A percentile compares a stretch with the other conserved stretches of the same genome.
phyloP scores from a whole-genome alignment of 306 rosid genomes.

The Ceratonia siliqua region DNA sequence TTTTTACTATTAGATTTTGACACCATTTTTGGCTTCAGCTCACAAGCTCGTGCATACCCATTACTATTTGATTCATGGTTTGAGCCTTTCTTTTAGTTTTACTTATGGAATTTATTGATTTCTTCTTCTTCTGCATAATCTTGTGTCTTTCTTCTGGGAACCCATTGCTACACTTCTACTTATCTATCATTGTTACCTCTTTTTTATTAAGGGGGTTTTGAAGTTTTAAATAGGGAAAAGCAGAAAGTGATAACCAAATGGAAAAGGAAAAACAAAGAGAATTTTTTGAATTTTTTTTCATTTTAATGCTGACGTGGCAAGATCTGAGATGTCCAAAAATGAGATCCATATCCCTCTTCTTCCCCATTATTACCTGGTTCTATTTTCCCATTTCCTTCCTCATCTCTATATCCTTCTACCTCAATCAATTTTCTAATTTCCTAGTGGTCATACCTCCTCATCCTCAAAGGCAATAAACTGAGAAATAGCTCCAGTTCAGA shows the following conservation, averaged over 20 bases:
- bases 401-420: too few relatives aligned
- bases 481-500: too few relatives aligned
- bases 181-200: not conserved
- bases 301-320: too few relatives aligned
- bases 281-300: too few relatives aligned
- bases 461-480: too few relatives aligned
- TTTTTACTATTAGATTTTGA: not conserved
- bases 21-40: constrained; percentile 1
- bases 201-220: not conserved
- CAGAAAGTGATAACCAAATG: constrained; percentile 28
- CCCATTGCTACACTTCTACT: not conserved
- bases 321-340: too few relatives aligned
- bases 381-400: too few relatives aligned
- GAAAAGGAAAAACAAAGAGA: too few relatives aligned
- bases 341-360: too few relatives aligned
- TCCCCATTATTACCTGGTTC: too few relatives aligned
- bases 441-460: too few relatives aligned
- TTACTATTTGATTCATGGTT: constrained; percentile 2
- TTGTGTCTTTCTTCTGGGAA: not conserved
- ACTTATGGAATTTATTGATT: not conserved
- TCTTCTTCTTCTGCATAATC: not conserved
- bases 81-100: constrained; percentile 3
- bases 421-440: too few relatives aligned
- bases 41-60: not conserved
- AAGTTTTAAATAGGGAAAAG: constrained; percentile 31